Evolutionary conservation across 1,284 basidiomycete species (phyloP), one percentile per base, ranked within the genome.

Genomic region (Phellinidium pouzarii): DNA sequence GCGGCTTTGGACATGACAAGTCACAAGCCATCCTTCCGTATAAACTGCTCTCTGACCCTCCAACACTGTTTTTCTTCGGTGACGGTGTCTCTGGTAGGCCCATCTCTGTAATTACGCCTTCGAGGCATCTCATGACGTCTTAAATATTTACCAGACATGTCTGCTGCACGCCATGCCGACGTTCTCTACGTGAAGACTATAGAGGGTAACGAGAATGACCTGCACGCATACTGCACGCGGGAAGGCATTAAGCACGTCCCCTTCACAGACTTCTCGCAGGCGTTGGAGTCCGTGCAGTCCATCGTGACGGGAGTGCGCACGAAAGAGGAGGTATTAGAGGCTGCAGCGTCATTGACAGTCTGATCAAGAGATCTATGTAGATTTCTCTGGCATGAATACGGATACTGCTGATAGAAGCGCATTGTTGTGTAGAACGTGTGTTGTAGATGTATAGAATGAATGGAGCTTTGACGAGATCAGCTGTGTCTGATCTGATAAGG

Each of bases 1-100:
- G 87, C 62, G 82, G 79, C 1, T 96, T 80, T 62, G 94, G 94
- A 1, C 94, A 97, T 66, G 94, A 97, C 73, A 96, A 96, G 71
- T 91, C 87, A 14, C 85, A 85, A 61, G 87, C 91, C 11, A 95
- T 96, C 61, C 72, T 93, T 31, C 92, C 91, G 0, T 97, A 96
- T 71, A 75, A 82, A 20, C 69, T 75, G 27, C 76, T 94, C 38
- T 64, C 76, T 2, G 66, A 81, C 53, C 81, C 83, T 12, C 94
- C 94, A 2, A 85, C 80, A 0, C 73, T 94, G 14, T 94, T 96
- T 71, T 96, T 95, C 79, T 94, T 94, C 60, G 94, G 94, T 0
- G 94, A 97, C 65, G 94, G 94, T 43, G 94, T 95, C 50, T 91
- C 88, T 55, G 89, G 89, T 87, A 53, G 44, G 77, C 22, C 23